Percentiles rank a stretch among this genome's conserved stretches.
phyloP scores from a whole-genome alignment of 352 stramenopile species.

The Phytophthora cryptogea region DNA sequence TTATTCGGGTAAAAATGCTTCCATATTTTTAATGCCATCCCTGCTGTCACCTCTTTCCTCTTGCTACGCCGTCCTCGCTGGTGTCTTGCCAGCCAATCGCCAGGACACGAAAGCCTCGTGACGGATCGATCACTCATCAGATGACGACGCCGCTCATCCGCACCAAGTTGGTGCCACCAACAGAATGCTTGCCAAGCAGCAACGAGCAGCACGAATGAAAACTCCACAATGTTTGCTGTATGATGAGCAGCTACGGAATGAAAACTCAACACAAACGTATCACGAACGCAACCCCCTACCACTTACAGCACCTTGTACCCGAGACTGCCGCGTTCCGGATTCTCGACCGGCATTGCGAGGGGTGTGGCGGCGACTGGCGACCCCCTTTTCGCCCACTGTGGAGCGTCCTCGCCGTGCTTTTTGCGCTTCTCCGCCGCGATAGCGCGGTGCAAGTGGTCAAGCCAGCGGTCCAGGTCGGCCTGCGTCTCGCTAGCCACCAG shows the following conservation, averaged over 20 bases:
- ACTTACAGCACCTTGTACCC: slow-evolving; percentile 39
- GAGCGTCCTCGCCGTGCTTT: slow-evolving; percentile 22
- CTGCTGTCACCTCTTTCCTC: neutral
- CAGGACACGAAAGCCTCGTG: neutral
- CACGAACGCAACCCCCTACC: neutral
- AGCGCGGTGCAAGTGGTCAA: slow-evolving; percentile 58
- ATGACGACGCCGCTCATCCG: neutral
- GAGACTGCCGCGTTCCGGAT: slow-evolving; percentile 2
- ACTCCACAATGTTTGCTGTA: slow-evolving; percentile 6
- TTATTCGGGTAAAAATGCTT: too few relatives aligned
- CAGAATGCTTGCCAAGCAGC: slow-evolving; percentile 3
- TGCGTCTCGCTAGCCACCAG: slow-evolving; percentile 73
- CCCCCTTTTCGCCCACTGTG: slow-evolving; percentile 5
- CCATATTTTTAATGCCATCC: too few relatives aligned
- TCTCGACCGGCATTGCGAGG: slow-evolving; percentile 14
- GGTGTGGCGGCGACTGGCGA: slow-evolving; percentile 4
- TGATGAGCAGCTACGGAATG: neutral
- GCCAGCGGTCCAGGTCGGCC: slow-evolving; percentile 69
- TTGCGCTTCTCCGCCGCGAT: slow-evolving; percentile 56
- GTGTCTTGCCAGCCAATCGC: slow-evolving; percentile 8
- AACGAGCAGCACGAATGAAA: slow-evolving; percentile 6
- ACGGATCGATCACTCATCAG: neutral
- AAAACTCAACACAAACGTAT: neutral
- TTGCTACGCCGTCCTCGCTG: neutral
- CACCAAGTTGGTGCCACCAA: too few relatives aligned